phyloP scores from a whole-genome alignment of 2,329 filamentous ascomycete species.

The Sporothrix schenckii region DNA sequence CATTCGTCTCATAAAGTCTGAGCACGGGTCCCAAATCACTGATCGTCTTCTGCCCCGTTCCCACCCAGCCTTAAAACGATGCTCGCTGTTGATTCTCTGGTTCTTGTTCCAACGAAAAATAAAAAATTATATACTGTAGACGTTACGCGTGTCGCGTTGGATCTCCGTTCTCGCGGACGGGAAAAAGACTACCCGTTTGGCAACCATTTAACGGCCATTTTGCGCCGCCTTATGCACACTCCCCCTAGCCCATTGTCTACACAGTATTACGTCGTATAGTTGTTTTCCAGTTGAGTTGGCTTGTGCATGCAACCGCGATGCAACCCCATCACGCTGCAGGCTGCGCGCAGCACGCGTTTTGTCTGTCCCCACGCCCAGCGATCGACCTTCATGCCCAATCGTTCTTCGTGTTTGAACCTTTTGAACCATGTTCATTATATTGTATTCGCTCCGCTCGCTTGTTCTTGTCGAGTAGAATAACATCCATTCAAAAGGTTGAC shows the following conservation, averaged over 20 bases:
- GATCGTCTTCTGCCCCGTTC: not conserved
- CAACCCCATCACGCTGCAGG: not conserved
- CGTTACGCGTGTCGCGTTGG: not conserved
- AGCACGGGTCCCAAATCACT: constrained; percentile 10
- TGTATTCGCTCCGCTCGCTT: too few relatives aligned
- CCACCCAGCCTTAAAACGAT: constrained; percentile 18
- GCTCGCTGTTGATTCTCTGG: not conserved
- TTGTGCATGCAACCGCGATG: constrained; percentile 16
- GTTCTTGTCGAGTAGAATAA: not conserved
- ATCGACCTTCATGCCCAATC: constrained; percentile 19
- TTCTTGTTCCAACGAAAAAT: not conserved
- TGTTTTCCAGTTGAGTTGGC: not conserved
- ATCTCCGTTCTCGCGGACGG: too few relatives aligned
- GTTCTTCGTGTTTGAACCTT: too few relatives aligned
- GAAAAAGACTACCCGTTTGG: too few relatives aligned
- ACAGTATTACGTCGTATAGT: not conserved
- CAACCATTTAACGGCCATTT: not conserved
- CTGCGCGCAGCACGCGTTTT: not conserved
- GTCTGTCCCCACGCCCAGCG: not conserved
- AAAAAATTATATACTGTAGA: too few relatives aligned
- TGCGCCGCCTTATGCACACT: constrained; percentile 20
- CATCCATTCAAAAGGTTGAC: too few relatives aligned
- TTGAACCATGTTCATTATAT: too few relatives aligned
- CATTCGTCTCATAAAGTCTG: constrained; percentile 15
- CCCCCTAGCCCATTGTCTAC: not conserved